A percentile compares a stretch with the other conserved stretches of the same genome.
Evolutionary conservation across 2,329 filamentous ascomycete genomes (phyloP).

Genomic region (Colletotrichum aenigma): DNA sequence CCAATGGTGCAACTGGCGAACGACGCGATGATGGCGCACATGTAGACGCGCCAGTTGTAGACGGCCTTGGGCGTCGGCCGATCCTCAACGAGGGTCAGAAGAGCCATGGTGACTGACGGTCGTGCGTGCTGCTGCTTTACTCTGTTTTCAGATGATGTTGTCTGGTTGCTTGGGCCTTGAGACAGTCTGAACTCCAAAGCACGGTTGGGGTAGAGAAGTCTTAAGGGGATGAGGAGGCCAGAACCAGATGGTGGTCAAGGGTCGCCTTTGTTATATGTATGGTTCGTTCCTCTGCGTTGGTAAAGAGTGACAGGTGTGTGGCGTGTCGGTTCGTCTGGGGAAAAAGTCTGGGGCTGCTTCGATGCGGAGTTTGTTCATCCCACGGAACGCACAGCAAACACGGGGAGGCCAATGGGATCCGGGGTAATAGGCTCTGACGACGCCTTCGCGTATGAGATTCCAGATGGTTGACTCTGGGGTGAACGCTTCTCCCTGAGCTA

Average conservation of each 20-base stretch:
- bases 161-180: neutral
- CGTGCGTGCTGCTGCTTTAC: neutral
- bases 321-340: conserved; percentile 16
- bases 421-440: conserved; percentile 5
- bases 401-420: conserved; percentile 1
- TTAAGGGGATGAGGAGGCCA: neutral
- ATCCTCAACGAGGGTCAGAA: conserved; percentile 59
- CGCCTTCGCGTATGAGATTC: neutral
- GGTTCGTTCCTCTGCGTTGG: neutral
- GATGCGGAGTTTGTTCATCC: conserved; percentile 11
- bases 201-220: neutral
- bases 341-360: conserved; percentile 16
- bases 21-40: conserved; percentile 57
- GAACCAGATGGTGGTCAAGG: neutral
- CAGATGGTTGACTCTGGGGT: conserved; percentile 5
- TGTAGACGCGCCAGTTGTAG: conserved; percentile 66
- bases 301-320: neutral
- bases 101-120: conserved; percentile 36
- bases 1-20: conserved; percentile 63
- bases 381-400: neutral
- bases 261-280: conserved; percentile 18
- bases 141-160: neutral
- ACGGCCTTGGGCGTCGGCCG: conserved; percentile 60
- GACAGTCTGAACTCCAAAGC: conserved; percentile 5
- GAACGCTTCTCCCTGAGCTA: conserved; percentile 17